Conservation (phyloP, 768 basidiomycete genomes). For the Podaxis rugospora region DNA sequence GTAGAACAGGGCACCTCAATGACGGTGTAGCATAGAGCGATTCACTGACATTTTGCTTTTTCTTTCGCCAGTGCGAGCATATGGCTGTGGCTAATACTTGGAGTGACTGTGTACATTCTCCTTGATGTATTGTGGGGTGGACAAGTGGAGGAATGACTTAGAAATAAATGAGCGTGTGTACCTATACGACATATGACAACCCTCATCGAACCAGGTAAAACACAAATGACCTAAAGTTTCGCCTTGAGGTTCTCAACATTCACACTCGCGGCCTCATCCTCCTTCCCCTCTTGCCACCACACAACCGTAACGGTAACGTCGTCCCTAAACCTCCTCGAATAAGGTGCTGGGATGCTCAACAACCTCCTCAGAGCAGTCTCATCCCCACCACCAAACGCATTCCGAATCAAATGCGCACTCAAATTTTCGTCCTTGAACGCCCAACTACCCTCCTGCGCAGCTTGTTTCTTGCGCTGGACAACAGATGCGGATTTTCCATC, state of each 20-base stretch:
- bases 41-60: not conserved
- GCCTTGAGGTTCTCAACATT: conserved; percentile 44
- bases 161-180: not conserved
- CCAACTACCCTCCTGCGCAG: conserved; percentile 52
- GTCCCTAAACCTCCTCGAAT: conserved; percentile 74
- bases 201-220: too few species aligned
- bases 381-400: conserved; percentile 88
- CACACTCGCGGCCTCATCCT: conserved; percentile 31
- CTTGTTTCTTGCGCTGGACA: conserved; percentile 30
- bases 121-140: not conserved
- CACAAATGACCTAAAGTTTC: conserved; percentile 34
- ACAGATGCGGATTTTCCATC: conserved; percentile 45
- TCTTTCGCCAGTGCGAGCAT: not conserved
- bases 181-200: not conserved
- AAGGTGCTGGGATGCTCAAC: conserved; percentile 80
- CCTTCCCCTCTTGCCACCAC: conserved; percentile 76
- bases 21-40: not conserved
- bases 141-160: not conserved
- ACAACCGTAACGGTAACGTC: conserved; percentile 84
- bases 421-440: conserved; percentile 77
- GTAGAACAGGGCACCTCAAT: not conserved
- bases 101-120: not conserved
- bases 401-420: conserved; percentile 80
- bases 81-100: not conserved
- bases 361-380: conserved; percentile 48